Evolutionary conservation across 345 rosid genomes (phyloP).

Genomic region (Angophora floribunda): DNA sequence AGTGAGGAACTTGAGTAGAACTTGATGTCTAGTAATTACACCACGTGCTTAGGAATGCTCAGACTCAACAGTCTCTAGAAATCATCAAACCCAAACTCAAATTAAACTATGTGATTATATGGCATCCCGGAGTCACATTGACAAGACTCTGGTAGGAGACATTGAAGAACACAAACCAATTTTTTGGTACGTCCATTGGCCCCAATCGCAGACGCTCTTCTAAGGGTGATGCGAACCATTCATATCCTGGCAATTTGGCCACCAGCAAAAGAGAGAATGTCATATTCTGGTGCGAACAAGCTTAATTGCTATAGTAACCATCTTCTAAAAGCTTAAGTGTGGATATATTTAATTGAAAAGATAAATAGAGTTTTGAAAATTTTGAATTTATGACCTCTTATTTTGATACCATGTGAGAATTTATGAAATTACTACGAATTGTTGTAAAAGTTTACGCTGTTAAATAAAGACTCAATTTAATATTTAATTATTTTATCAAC

Average conservation of each 20-base stretch:
- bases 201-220: neutral
- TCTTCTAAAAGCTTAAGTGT: neutral
- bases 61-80: neutral
- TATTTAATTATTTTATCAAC: too few relatives aligned
- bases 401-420: too few relatives aligned
- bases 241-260: neutral
- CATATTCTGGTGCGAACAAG: neutral
- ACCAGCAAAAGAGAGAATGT: neutral
- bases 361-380: too few relatives aligned
- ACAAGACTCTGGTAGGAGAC: neutral
- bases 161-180: neutral
- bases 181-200: neutral
- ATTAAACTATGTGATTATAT: rapidly evolving
- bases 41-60: neutral
- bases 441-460: too few relatives aligned
- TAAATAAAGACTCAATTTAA: too few relatives aligned
- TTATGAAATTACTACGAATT: too few relatives aligned
- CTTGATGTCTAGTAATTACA: neutral
- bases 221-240: neutral
- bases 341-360: too few relatives aligned
- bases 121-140: rapidly evolving
- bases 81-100: neutral
- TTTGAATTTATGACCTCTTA: too few relatives aligned
- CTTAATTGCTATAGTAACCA: neutral
- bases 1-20: neutral